Evolutionary conservation across 345 rosid genomes (phyloP), one percentile per base, ranked within the genome.

Genomic region (Bruguiera gymnorhiza): DNA sequence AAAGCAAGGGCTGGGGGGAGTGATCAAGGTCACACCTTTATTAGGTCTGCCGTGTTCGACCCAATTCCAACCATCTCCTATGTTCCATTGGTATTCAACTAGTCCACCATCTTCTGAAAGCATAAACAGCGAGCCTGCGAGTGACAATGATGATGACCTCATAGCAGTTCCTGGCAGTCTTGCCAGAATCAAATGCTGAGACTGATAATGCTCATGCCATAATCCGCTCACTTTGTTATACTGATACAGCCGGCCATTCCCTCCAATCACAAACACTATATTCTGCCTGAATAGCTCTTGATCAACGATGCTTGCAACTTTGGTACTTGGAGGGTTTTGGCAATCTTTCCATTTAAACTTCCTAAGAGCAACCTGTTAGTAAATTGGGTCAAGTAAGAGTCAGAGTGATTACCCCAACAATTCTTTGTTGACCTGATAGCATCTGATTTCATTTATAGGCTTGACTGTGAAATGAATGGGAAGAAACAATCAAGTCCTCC

Each of bases 191-290:
- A 88, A 70, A 77, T 88, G 89, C 71, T 69, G 87, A 62, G 89
- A 88, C 55, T 86, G 94, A 64, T 81, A 76, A 75, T 86, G 94
- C 82, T 82, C 89, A 52, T 86, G 91, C 94, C 91, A 85, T 68
- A 83, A 66, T 20, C 80, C 83, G 39, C 83, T 85, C 60, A 86
- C 85, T 77, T 84, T 86, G 85, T 86, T 88, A 70, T 83, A 86
- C 70, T 88, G 91, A 72, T 82, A 86, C 5, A 86, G 70, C 57
- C 85, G 71, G 3, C 86, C 82, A 32, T 88, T 83, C 55, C 76
- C 73, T 60, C 90, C 83, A 7, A 79, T 80, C 6, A 82, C 78
- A 48, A 84, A 85, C 26, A 85, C 84, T 68, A 89, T 75, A 23
- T 87, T 86, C 48, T 77, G 75, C 75, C 88, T 73, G 73, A 89